Percentiles rank a stretch among this genome's conserved stretches.
These are phyloP conservation scores for Cylindrodendrum hubeiense DNA, from an alignment of 2,329 filamentous ascomycete genomes.

Conservation along the genomic window DNA sequence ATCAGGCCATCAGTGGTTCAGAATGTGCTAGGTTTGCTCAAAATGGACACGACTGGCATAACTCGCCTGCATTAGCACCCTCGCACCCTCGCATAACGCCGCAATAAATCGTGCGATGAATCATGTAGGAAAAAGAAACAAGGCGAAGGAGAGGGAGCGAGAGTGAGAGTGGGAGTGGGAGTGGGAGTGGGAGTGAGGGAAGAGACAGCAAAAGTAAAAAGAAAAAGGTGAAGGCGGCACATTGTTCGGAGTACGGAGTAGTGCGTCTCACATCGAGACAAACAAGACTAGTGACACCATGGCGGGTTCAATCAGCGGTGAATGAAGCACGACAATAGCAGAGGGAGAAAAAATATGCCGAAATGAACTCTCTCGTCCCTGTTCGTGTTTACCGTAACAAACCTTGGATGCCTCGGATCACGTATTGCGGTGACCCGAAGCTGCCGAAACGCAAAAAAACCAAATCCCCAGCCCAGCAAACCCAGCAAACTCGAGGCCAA, in stretches of 20 bases:
- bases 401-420: slow-evolving; percentile 30
- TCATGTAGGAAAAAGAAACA: slow-evolving; percentile 16
- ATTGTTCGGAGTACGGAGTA: background rate
- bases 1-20: slow-evolving; percentile 25
- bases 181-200: no score
- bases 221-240: slow-evolving; percentile 1
- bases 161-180: no score
- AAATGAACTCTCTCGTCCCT: slow-evolving; percentile 19
- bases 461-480: background rate
- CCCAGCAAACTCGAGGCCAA: slow-evolving; percentile 17
- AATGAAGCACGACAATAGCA: slow-evolving; percentile 26
- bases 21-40: slow-evolving; percentile 22
- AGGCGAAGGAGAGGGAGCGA: slow-evolving; percentile 10
- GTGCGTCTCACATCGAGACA: slow-evolving; percentile 25
- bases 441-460: slow-evolving; percentile 16
- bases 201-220: slow-evolving; percentile 29
- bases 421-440: slow-evolving; percentile 32
- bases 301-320: slow-evolving; percentile 30
- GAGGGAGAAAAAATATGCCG: slow-evolving; percentile 16
- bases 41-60: slow-evolving; percentile 25
- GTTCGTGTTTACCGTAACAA: slow-evolving; percentile 31
- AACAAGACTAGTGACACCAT: slow-evolving; percentile 16
- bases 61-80: slow-evolving; percentile 30
- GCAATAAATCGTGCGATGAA: slow-evolving; percentile 33
- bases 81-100: slow-evolving; percentile 33